A percentile compares a stretch with the other conserved stretches of the same genome.
Evolutionary conservation across 306 rosid genomes (phyloP).

Genomic region (Vigna reflexopilosa): DNA sequence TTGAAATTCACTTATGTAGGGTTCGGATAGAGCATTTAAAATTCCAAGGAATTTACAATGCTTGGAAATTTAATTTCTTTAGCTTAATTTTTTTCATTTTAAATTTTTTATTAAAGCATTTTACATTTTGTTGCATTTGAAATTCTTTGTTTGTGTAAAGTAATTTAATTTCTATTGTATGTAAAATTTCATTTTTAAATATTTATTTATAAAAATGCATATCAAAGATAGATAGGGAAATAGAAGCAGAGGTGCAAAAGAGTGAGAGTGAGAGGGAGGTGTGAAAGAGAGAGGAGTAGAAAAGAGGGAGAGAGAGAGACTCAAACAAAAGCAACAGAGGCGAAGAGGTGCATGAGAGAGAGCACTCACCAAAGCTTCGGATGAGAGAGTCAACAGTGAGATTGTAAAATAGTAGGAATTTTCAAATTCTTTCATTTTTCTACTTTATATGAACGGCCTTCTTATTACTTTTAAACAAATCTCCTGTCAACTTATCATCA

Average conservation of each 20-base stretch:
- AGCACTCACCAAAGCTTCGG: not conserved
- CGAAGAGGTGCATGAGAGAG: not conserved
- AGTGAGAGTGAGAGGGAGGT: not conserved
- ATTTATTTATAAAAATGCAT: not conserved
- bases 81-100: not conserved
- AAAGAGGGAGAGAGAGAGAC: not conserved
- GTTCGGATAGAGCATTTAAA: not conserved
- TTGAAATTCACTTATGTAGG: slow-evolving; percentile 16
- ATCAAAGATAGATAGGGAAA: not conserved
- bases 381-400: not conserved
- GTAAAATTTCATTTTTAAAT: not conserved
- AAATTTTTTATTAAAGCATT: not conserved
- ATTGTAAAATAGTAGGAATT: not conserved
- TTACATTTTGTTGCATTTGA: not conserved
- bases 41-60: not conserved
- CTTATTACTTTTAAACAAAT: not conserved
- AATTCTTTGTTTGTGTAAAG: not conserved
- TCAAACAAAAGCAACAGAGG: not conserved
- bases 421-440: not conserved
- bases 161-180: not conserved
- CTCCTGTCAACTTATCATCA: not conserved
- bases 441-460: not conserved
- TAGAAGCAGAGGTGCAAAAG: not conserved
- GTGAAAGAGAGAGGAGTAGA: not conserved
- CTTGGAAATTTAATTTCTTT: not conserved